These are phyloP conservation scores for Auriculariales sp. DNA, from an alignment of 768 basidiomycete species.

Conservation along the genomic window DNA sequence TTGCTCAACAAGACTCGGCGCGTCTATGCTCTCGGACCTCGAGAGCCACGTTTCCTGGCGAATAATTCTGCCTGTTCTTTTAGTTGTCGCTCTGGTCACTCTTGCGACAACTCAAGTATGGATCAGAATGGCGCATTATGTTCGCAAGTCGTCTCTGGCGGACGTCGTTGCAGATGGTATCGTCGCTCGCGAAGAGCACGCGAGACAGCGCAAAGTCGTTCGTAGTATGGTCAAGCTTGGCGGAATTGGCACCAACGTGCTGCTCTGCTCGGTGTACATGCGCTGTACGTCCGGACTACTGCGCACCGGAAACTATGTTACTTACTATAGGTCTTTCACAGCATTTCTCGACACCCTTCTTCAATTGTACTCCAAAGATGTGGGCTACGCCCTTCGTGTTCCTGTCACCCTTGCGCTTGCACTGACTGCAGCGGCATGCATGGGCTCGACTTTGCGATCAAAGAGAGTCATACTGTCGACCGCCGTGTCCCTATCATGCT, in stretches of 20 bases:
- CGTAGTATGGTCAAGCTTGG: slow-evolving; percentile 29
- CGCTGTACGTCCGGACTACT: too few relatives aligned
- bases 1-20: slow-evolving; percentile 59
- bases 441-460: slow-evolving; percentile 39
- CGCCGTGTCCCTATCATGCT: not conserved
- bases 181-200: slow-evolving; percentile 38
- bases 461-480: slow-evolving; percentile 9
- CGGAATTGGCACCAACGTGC: slow-evolving; percentile 30
- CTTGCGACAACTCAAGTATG: slow-evolving; percentile 53
- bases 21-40: slow-evolving; percentile 41
- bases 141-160: slow-evolving; percentile 48
- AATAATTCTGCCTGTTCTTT: slow-evolving; percentile 32
- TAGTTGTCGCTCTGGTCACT: slow-evolving; percentile 41
- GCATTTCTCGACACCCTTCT: slow-evolving; percentile 20
- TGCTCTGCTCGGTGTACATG: slow-evolving; percentile 48
- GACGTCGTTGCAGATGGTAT: slow-evolving; percentile 51
- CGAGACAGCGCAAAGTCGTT: slow-evolving; percentile 28
- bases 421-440: slow-evolving; percentile 32
- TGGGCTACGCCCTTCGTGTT: slow-evolving; percentile 14
- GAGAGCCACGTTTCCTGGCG: slow-evolving; percentile 28
- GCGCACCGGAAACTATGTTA: slow-evolving; percentile 38
- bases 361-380: not conserved
- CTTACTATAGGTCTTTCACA: slow-evolving; percentile 12
- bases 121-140: slow-evolving; percentile 65
- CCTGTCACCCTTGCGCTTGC: slow-evolving; percentile 27